phyloP scores from a whole-genome alignment of 345 rosid species.

The Boechera stricta region DNA sequence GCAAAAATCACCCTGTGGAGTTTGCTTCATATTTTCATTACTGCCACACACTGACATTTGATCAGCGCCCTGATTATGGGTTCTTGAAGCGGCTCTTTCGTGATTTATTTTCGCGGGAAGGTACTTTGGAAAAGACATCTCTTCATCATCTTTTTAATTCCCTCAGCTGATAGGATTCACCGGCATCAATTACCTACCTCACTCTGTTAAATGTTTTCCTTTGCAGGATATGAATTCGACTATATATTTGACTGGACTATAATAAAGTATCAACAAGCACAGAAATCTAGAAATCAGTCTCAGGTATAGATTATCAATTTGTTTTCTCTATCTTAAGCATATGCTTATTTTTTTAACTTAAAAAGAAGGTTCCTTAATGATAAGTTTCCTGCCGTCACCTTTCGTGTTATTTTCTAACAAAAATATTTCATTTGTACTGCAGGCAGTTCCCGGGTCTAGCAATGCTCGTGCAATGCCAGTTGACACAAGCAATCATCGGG shows the following conservation, averaged over 20 bases:
- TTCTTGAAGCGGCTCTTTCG: constrained; percentile 88
- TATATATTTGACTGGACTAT: constrained; percentile 95
- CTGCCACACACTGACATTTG: constrained; percentile 86
- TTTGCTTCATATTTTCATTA: constrained; percentile 91
- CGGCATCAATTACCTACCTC: not conserved
- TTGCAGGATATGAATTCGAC: constrained; percentile 80
- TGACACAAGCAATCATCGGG: constrained; percentile 65
- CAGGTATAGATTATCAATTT: constrained; percentile 39
- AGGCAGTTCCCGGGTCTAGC: constrained; percentile 78
- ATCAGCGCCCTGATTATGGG: constrained; percentile 94
- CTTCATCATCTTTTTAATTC: not conserved
- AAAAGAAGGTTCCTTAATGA: not conserved
- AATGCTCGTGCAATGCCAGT: constrained; percentile 57
- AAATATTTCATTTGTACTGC: constrained; percentile 35
- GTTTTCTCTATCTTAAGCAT: constrained; percentile 3
- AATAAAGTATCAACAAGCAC: constrained; percentile 86
- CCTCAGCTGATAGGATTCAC: not conserved
- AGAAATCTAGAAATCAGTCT: constrained; percentile 69
- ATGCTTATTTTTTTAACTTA: not conserved
- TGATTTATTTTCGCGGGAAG: constrained; percentile 83
- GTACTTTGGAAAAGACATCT: constrained; percentile 44
- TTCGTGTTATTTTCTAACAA: constrained; percentile 20
- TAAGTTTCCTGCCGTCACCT: not conserved
- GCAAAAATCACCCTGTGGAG: constrained; percentile 84
- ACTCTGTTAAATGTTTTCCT: constrained; percentile 17